Evolutionary conservation across 768 basidiomycete genomes (phyloP).

Genomic region (Lactarius deliciosus): DNA sequence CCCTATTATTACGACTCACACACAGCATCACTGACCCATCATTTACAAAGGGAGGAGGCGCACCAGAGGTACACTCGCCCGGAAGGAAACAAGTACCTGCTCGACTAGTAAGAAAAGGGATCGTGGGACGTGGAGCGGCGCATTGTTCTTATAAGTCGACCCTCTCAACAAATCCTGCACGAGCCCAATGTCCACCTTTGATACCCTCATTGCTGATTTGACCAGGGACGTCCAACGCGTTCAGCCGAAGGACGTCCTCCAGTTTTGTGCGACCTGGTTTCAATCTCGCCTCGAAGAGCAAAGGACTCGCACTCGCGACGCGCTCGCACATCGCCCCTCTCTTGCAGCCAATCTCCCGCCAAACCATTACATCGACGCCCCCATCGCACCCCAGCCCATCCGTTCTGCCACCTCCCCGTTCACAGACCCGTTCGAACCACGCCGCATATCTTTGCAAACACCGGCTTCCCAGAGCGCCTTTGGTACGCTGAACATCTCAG

Average conservation of each 20-base stretch:
- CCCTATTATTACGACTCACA: background rate
- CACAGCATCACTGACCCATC: background rate
- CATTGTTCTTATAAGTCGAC: slow-evolving; percentile 1
- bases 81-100: background rate
- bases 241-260: slow-evolving; percentile 87
- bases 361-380: slow-evolving; percentile 59
- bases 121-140: slow-evolving; percentile 1
- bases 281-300: slow-evolving; percentile 85
- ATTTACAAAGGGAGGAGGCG: background rate
- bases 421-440: slow-evolving; percentile 47
- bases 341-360: slow-evolving; percentile 52
- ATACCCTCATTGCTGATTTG: slow-evolving; percentile 78
- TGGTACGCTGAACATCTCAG: slow-evolving; percentile 76
- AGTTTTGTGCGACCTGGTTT: slow-evolving; percentile 95
- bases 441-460: slow-evolving; percentile 53
- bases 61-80: background rate
- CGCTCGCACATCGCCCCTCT: slow-evolving; percentile 54
- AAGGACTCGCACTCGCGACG: slow-evolving; percentile 67
- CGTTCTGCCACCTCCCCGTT: slow-evolving; percentile 56
- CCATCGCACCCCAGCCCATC: slow-evolving; percentile 36
- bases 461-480: slow-evolving; percentile 67
- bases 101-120: background rate
- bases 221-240: slow-evolving; percentile 82
- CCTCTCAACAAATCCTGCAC: background rate
- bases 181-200: slow-evolving; percentile 67